These are phyloP conservation scores for Coemansia sp. DNA, from an alignment of 192 early-diverging fungal species.

Conservation along the genomic window DNA sequence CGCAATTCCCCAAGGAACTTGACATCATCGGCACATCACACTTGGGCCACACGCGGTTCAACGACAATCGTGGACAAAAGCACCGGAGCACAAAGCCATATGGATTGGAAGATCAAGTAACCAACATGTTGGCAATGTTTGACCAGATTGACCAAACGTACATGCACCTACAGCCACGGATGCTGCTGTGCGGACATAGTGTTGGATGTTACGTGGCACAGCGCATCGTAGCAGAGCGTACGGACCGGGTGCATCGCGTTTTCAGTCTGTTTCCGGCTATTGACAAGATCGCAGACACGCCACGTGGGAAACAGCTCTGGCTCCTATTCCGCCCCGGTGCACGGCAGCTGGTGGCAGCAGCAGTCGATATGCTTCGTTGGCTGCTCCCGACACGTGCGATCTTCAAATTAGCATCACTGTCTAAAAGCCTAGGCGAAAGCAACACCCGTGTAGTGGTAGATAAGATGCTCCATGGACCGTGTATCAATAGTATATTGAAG, in stretches of 20 bases:
- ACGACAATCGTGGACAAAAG: slow-evolving; percentile 32
- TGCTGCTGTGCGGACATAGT: slow-evolving; percentile 35
- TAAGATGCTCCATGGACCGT: slow-evolving; percentile 62
- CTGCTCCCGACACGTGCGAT: slow-evolving; percentile 29
- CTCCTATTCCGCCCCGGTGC: slow-evolving; percentile 30
- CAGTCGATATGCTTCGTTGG: slow-evolving; percentile 45
- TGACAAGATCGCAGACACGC: slow-evolving; percentile 72
- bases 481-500: slow-evolving; percentile 64
- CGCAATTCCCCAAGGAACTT: slow-evolving; percentile 44
- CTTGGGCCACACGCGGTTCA: slow-evolving; percentile 45
- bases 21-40: slow-evolving; percentile 64
- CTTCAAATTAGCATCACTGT: slow-evolving; percentile 14
- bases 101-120: slow-evolving; percentile 33
- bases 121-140: slow-evolving; percentile 40
- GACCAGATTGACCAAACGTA: slow-evolving; percentile 35
- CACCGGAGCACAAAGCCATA: slow-evolving; percentile 14
- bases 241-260: slow-evolving; percentile 62
- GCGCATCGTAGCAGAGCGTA: slow-evolving; percentile 60
- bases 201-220: slow-evolving; percentile 45
- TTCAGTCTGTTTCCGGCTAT: slow-evolving; percentile 81
- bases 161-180: slow-evolving; percentile 12
- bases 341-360: slow-evolving; percentile 23
- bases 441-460: slow-evolving; percentile 64
- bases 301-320: slow-evolving; percentile 65
- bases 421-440: slow-evolving; percentile 27